These are phyloP conservation scores for Kwoniella dendrophila DNA, from an alignment of 768 basidiomycete species.

Conservation along the genomic window DNA sequence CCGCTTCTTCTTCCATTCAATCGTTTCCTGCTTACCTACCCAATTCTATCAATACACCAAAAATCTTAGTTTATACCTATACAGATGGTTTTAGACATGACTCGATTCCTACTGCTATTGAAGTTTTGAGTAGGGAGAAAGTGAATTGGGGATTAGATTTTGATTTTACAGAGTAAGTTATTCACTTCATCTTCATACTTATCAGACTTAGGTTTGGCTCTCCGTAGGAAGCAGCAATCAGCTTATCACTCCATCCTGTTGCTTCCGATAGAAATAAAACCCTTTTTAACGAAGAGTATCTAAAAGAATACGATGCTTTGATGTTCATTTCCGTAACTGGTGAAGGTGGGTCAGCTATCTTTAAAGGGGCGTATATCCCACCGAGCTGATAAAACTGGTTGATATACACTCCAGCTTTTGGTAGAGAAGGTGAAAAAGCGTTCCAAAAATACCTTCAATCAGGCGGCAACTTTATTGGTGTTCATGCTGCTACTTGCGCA, in stretches of 20 bases:
- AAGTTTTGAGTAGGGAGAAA: conserved; percentile 57
- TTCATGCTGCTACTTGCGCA: conserved; percentile 69
- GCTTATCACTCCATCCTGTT: not conserved
- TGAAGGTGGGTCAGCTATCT: conserved; percentile 60
- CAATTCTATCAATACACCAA: conserved; percentile 2
- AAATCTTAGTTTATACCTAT: conserved; percentile 66
- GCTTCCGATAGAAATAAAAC: conserved; percentile 57
- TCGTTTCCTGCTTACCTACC: not conserved
- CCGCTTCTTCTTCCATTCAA: not conserved
- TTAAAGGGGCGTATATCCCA: not conserved
- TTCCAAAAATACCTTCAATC: conserved; percentile 67
- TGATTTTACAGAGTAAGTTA: conserved; percentile 64
- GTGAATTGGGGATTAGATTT: conserved; percentile 58
- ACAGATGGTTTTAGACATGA: conserved; percentile 70
- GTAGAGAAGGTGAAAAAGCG: conserved; percentile 64
- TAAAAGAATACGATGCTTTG: conserved; percentile 66
- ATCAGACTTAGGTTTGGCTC: not conserved
- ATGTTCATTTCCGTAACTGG: conserved; percentile 70
- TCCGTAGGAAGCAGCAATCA: not conserved
- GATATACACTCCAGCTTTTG: conserved; percentile 60
- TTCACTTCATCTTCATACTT: not conserved
- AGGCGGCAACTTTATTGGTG: conserved; percentile 71
- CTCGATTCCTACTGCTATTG: conserved; percentile 71
- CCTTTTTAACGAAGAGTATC: conserved; percentile 63
- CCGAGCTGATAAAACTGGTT: not conserved